phyloP scores from a whole-genome alignment of 2,329 filamentous ascomycete genomes.

The Diplocarpon mali region DNA sequence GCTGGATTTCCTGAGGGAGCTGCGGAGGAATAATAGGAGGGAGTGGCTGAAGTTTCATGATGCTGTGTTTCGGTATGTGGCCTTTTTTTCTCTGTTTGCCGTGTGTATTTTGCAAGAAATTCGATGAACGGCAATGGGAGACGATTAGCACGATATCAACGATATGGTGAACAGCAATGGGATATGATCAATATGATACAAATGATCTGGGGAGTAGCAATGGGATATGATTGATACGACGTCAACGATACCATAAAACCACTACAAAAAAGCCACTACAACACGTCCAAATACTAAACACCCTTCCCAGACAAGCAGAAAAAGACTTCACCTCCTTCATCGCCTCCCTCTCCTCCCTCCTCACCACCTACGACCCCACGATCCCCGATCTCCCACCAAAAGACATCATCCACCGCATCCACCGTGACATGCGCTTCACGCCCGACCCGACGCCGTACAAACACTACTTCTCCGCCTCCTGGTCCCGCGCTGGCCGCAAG shows the following conservation, averaged over 20 bases:
- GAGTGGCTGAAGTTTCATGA: constrained; percentile 46
- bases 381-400: constrained; percentile 79
- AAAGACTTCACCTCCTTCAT: constrained; percentile 77
- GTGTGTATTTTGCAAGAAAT: too few relatives aligned
- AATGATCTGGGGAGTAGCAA: too few relatives aligned
- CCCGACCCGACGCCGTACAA: constrained; percentile 79
- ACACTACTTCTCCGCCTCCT: constrained; percentile 76
- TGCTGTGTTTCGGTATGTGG: constrained; percentile 5
- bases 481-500: constrained; percentile 76
- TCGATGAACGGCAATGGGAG: too few relatives aligned
- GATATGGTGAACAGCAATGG: too few relatives aligned
- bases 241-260: too few relatives aligned
- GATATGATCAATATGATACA: too few relatives aligned
- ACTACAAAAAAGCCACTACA: too few relatives aligned
- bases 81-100: too few relatives aligned
- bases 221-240: too few relatives aligned
- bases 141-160: too few relatives aligned
- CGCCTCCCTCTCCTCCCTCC: constrained; percentile 56
- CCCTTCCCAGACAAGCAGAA: constrained; percentile 46
- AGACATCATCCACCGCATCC: constrained; percentile 79
- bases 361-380: constrained; percentile 65
- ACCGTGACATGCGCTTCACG: constrained; percentile 75
- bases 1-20: constrained; percentile 43
- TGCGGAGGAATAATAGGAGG: constrained; percentile 48
- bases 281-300: constrained; percentile 31